Evolutionary conservation across 1,139 yeast genomes (phyloP), one percentile per base, ranked within the genome.

Genomic region (Scheffersomyces segobiensis): DNA sequence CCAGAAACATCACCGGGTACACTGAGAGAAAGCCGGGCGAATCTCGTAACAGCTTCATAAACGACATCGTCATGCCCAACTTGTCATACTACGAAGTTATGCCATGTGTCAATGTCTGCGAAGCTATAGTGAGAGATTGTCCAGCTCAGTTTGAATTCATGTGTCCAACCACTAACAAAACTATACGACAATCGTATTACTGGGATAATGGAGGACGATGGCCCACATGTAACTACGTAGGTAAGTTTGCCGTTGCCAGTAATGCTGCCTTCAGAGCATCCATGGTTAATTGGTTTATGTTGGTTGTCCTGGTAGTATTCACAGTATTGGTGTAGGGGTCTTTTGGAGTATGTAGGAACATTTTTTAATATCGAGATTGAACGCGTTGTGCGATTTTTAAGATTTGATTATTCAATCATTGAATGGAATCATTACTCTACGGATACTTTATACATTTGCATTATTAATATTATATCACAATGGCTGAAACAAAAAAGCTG

Each of bases 71-170:
- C 17, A 69, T 73, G 26, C 98, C 98, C 0, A 81, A 84, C 0
- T 57, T 67, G 21, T 75, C 77, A 22, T 95, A 93, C 72, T 88
- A 81, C 65, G 99, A 95, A 72, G 81, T 95, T 1, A 72, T 91
- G 57, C 99, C 99, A 0, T 95, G 99, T 70, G 82, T 89, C 53
- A 88, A 89, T 66, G 83, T 89, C 59, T 95, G 98, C 71, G 79
- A 91, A 60, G 83, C 87, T 2, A 84, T 95, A 12, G 96, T 88
- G 3, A 81, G 93, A 58, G 90, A 89, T 70, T 95, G 99, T 71
- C 97, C 98, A 0, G 77, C 93, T 0, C 85, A 76, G 48, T 86
- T 95, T 66, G 86, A 85, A 1, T 93, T 95, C 71, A 65, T 71
- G 46, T 95, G 98, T 66, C 98, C 98, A 0, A 66, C 66, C 0